phyloP scores from a whole-genome alignment of 1,284 basidiomycete species.

The Ustilago hordei region DNA sequence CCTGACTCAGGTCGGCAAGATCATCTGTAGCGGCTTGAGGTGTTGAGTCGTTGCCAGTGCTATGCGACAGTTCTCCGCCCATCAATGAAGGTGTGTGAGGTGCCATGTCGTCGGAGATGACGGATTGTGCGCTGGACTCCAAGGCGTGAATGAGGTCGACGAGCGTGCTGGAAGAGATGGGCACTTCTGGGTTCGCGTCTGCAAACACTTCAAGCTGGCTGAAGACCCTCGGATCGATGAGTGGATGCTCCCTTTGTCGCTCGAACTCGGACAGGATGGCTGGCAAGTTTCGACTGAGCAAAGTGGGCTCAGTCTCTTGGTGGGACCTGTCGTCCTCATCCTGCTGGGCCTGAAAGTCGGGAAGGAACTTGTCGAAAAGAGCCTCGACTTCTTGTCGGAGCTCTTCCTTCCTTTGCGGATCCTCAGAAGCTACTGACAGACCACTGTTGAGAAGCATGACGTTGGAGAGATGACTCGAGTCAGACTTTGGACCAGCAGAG shows the following conservation, averaged over 20 bases:
- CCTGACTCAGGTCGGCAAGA: conserved; percentile 25
- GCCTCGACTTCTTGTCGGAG: conserved; percentile 33
- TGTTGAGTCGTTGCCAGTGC: conserved; percentile 41
- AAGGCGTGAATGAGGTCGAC: conserved; percentile 45
- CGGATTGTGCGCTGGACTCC: conserved; percentile 39
- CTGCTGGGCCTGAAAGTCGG: conserved; percentile 30
- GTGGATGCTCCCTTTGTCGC: conserved; percentile 31
- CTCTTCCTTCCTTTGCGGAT: conserved; percentile 32
- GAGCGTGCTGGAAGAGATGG: conserved; percentile 44
- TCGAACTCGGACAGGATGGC: conserved; percentile 48
- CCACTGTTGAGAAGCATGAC: conserved; percentile 22
- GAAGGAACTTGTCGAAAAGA: conserved; percentile 42
- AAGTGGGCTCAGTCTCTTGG: conserved; percentile 20
- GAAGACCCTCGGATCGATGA: conserved; percentile 43
- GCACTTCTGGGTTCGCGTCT: conserved; percentile 41
- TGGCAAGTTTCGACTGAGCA: conserved; percentile 45
- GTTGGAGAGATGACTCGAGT: conserved; percentile 33
- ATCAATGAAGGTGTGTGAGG: conserved; percentile 27
- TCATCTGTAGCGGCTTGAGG: conserved; percentile 29
- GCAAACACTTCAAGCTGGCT: conserved; percentile 40
- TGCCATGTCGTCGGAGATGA: conserved; percentile 22
- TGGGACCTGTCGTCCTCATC: conserved; percentile 14
- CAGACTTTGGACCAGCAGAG: conserved; percentile 25
- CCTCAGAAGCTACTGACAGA: conserved; percentile 31
- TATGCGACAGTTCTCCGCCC: conserved; percentile 29